Evolutionary conservation across 371 early-diverging fungal genomes (phyloP).

Genomic region (Saksenaea oblongispora): DNA sequence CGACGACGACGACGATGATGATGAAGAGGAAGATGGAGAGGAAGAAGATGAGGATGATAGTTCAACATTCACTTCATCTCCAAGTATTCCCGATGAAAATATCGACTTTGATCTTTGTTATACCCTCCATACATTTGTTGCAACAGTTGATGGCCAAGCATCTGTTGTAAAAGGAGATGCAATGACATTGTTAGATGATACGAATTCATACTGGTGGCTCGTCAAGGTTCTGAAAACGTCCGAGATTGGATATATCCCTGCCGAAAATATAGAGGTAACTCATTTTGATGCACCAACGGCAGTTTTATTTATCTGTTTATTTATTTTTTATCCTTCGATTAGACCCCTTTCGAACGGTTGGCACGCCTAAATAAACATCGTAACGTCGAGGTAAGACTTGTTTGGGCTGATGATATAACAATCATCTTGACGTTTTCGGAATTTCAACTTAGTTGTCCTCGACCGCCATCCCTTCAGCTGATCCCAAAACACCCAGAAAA

Average conservation of each 20-base stretch:
- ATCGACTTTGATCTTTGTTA: conserved; percentile 82
- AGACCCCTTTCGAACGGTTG: conserved; percentile 88
- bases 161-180: conserved; percentile 89
- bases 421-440: conserved; percentile 2
- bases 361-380: conserved; percentile 89
- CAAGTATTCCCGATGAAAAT: conserved; percentile 71
- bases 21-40: conserved; percentile 42
- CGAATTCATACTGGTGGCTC: conserved; percentile 97
- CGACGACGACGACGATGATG: conserved; percentile 44
- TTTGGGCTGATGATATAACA: not conserved
- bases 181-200: conserved; percentile 89
- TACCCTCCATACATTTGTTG: conserved; percentile 92
- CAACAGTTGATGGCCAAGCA: conserved; percentile 93
- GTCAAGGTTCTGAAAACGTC: conserved; percentile 84
- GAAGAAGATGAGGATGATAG: conserved; percentile 52
- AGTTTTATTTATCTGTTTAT: conserved; percentile 6
- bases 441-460: not conserved
- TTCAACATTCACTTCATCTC: conserved; percentile 49
- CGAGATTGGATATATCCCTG: conserved; percentile 95
- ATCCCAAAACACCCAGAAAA: conserved; percentile 10
- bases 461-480: not conserved
- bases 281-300: not conserved
- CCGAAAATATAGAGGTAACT: conserved; percentile 90
- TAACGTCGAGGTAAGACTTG: conserved; percentile 62
- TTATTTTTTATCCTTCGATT: conserved; percentile 5